phyloP scores from a whole-genome alignment of 345 rosid genomes.

The Pistacia atlantica region DNA sequence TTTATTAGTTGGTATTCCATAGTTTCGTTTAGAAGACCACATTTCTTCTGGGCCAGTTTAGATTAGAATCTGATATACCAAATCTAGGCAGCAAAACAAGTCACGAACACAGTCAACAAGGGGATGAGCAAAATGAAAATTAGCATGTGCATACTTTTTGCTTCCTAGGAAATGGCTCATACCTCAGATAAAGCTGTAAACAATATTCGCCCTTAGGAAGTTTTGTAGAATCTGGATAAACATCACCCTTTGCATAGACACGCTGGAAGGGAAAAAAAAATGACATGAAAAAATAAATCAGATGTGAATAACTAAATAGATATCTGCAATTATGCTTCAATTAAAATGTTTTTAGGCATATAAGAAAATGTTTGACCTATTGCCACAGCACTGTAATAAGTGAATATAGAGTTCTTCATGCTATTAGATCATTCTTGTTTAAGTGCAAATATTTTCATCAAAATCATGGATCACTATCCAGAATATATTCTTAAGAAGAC shows the following conservation, averaged over 20 bases:
- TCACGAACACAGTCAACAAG: neutral
- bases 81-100: neutral
- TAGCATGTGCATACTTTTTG: neutral
- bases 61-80: slow-evolving; percentile 8
- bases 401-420: no score
- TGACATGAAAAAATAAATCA: slow-evolving; percentile 5
- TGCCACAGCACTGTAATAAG: no score
- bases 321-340: neutral
- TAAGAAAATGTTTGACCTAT: no score
- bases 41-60: neutral
- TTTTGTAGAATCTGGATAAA: slow-evolving; percentile 73
- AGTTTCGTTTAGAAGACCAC: slow-evolving; percentile 13
- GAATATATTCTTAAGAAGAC: slow-evolving; percentile 1
- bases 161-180: slow-evolving; percentile 12
- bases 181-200: slow-evolving; percentile 82
- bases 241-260: slow-evolving; percentile 85
- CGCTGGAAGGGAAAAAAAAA: slow-evolving; percentile 46
- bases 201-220: slow-evolving; percentile 95
- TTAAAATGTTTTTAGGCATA: neutral
- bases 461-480: neutral
- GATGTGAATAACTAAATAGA: slow-evolving; percentile 14
- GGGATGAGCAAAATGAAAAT: neutral
- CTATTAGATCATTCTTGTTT: slow-evolving; percentile 5
- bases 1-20: slow-evolving; percentile 8
- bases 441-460: neutral